Evolutionary conservation across 345 rosid genomes (phyloP), one percentile per base, ranked within the genome.

Genomic region (Laguncularia racemosa): DNA sequence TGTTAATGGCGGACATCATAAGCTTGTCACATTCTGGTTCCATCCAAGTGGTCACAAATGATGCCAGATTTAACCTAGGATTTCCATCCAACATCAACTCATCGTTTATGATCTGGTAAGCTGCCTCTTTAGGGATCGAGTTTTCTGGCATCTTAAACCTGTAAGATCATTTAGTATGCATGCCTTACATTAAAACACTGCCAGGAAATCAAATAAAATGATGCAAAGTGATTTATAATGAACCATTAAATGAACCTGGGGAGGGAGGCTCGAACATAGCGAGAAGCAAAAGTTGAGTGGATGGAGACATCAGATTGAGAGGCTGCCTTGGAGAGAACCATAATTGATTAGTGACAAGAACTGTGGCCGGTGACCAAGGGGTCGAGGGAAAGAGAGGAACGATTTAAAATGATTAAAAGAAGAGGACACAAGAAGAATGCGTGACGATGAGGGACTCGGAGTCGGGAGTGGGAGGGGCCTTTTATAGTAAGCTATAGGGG

Each of bases 281-380:
- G 80, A 44, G 95, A 87, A 26, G 95, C 84, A 67, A 87, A 87
- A 57, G 95, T 87, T 51, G 91, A 84, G 77, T 87, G 86, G 49
- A 87, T 56, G 44, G 89, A 87, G 55, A 66, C 76, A 26, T 84
- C 86, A 14, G 91, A 76, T 13, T 80, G 68, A 33, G 86, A 77
- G 0, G 67, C 71, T 3, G 78, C 66, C 49, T 73, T 78, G 0
- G 88, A 78, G 26, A 87, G 86, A 65, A 75, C 91, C 95, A 87
- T 87, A 23, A 57, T 33, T 46, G 66, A 12, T 12, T 4, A 15
- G 13, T 14, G 9, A 16, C 3, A 16, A 3, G 21, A 16, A 48
- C n/a, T n/a, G n/a, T n/a, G n/a, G n/a, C n/a, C n/a, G n/a, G n/a
- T n/a, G n/a, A n/a, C n/a, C n/a, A n/a, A n/a, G n/a, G n/a, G n/a